Base-by-base conservation (phyloP, 768 basidiomycete species). In the Psilocybe azurescens region DNA sequence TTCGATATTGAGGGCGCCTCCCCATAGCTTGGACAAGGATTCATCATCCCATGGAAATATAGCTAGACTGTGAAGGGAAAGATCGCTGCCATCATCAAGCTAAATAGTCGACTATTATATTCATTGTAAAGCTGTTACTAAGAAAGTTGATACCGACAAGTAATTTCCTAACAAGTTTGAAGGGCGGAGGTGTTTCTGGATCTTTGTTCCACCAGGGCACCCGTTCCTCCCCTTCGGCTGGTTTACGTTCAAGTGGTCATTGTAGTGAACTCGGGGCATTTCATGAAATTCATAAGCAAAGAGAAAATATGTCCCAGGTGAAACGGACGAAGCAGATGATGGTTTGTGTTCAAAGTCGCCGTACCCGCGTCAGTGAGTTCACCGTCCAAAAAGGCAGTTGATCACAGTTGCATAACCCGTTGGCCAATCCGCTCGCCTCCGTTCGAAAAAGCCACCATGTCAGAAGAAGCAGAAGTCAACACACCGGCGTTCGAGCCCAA, bases 41-140 rank as follows among this genome's bases (percentile, higher is more conserved):
- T 72, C 63, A 24, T 67, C 63, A 24, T 69, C 67, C 81, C 81
- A 83, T 30, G 82, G 86, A 66, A 87, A 88, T 56, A 79, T 75
- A 9, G 83, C 79, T 24, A 85, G 62, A 11, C 76, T 74, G 48
- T 74, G 73, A 67, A 85, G 76, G 39, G 71, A 67, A 62, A 75
- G 56, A 6, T 74, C 69, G 68, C 70, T 56, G 9, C 63, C 57
- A 36, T 65, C 57, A 49, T 72, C 69, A 18, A 74, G 70, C 79
- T 81, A 58, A 38, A n/a, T 29, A n/a, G n/a, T 24, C 33, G 28
- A 55, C n/a, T 47, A 44, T 28, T 30, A 46, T 28, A 53, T 36
- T 33, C 28, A 53, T 46, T 28, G n/a, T 24, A 3, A 11, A 14
- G 41, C 41, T 20, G 29, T 38, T 32, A 38, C 11, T 46, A 50